phyloP scores from a whole-genome alignment of 2,329 filamentous ascomycete species.

The Phialemoniopsis sp. region DNA sequence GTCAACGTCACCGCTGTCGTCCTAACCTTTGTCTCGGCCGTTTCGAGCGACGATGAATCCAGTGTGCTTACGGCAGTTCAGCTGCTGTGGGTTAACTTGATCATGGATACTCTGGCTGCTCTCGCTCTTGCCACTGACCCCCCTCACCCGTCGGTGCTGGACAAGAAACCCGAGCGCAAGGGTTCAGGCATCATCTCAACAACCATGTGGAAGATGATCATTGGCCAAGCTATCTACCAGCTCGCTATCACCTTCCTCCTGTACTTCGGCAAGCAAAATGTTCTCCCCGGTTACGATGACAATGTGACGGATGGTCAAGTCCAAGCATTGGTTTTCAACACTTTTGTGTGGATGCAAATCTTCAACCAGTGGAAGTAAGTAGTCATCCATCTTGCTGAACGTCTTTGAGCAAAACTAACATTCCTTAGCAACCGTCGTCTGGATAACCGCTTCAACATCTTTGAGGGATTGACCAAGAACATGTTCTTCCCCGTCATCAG shows the following conservation, averaged over 20 bases:
- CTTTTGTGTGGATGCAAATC: conserved; percentile 99
- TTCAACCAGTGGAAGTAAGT: conserved; percentile 95
- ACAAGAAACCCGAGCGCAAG: conserved; percentile 65
- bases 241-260: conserved; percentile 75
- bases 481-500: conserved; percentile 88
- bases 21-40: conserved; percentile 83
- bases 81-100: conserved; percentile 92
- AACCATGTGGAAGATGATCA: conserved; percentile 99
- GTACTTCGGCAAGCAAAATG: conserved; percentile 49
- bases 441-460: conserved; percentile 94
- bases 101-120: conserved; percentile 94
- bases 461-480: conserved; percentile 81
- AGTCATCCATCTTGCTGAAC: neutral
- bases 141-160: conserved; percentile 74
- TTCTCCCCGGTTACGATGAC: conserved; percentile 32
- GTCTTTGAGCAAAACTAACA: conserved; percentile 14
- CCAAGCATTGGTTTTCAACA: conserved; percentile 89
- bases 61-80: conserved; percentile 87
- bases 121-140: conserved; percentile 86
- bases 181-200: conserved; percentile 67
- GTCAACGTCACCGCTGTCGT: conserved; percentile 91
- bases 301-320: conserved; percentile 45
- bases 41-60: conserved; percentile 62
- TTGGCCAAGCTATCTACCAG: conserved; percentile 88
- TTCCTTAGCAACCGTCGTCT: conserved; percentile 72